A percentile compares a stretch with the other conserved stretches of the same genome.
Evolutionary conservation across 176 grass and related monocot species (phyloP).

Genomic region (Musa schizocarpa): DNA sequence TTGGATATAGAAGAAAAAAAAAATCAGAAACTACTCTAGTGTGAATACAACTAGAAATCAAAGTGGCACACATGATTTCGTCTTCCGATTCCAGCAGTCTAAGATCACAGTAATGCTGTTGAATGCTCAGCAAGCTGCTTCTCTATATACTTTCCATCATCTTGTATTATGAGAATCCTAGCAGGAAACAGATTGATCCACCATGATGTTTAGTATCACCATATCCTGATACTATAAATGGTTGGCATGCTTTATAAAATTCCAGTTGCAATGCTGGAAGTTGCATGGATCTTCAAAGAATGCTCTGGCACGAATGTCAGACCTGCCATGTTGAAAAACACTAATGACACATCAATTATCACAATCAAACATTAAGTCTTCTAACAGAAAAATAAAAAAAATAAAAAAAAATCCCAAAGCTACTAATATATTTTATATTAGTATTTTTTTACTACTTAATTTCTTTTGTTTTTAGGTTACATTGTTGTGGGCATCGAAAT

Average conservation of each 20-base stretch:
- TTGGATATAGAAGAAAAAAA: too few species aligned
- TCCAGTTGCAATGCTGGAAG: slow-evolving; percentile 54
- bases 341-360: background rate
- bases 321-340: slow-evolving; percentile 26
- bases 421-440: background rate
- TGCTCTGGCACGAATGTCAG: slow-evolving; percentile 77
- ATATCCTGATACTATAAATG: background rate
- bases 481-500: too few species aligned
- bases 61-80: too few species aligned
- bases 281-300: slow-evolving; percentile 84
- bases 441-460: background rate
- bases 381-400: background rate
- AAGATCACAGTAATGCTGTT: too few species aligned
- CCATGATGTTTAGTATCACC: background rate
- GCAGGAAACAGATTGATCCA: background rate
- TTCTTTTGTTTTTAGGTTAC: too few species aligned
- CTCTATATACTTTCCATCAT: too few species aligned
- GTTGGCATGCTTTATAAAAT: slow-evolving; percentile 32
- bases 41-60: too few species aligned
- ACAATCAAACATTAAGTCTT: background rate
- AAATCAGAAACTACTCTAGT: too few species aligned
- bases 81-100: too few species aligned
- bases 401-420: too few species aligned
- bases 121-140: too few species aligned
- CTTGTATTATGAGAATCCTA: too few species aligned